A percentile compares a stretch with the other conserved stretches of the same genome.
phyloP scores from a whole-genome alignment of 2,329 filamentous ascomycete species.

The Fusarium guadeloupense region DNA sequence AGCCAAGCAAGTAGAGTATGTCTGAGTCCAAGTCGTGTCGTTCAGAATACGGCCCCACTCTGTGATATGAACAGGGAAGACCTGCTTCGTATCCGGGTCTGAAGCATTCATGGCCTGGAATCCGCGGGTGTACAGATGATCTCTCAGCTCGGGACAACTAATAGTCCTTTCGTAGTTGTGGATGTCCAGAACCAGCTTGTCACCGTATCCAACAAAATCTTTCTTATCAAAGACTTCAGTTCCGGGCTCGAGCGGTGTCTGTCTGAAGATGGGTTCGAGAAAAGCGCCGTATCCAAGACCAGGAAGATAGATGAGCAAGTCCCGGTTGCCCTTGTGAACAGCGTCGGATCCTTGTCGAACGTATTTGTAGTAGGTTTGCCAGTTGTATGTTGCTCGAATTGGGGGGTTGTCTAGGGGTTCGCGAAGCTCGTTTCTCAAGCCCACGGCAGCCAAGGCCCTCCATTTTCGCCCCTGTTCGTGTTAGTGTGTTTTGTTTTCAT shows the following conservation, averaged over 20 bases:
- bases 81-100: conserved; percentile 49
- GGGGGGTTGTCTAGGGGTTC: conserved; percentile 47
- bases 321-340: conserved; percentile 60
- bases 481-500: no score
- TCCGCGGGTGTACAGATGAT: conserved; percentile 58
- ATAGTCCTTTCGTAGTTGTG: conserved; percentile 66
- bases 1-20: conserved; percentile 63
- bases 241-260: conserved; percentile 58
- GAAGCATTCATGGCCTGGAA: conserved; percentile 60
- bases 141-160: conserved; percentile 56
- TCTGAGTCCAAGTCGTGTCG: conserved; percentile 54
- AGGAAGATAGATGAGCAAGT: conserved; percentile 65
- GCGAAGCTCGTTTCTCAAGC: conserved; percentile 63
- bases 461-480: conserved; percentile 54
- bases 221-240: conserved; percentile 53
- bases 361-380: conserved; percentile 64
- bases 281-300: conserved; percentile 66
- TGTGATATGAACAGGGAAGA: conserved; percentile 56
- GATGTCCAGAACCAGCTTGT: conserved; percentile 67
- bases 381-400: conserved; percentile 59
- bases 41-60: conserved; percentile 65
- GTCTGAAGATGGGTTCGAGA: conserved; percentile 59
- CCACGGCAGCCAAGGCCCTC: conserved; percentile 59
- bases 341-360: conserved; percentile 57
- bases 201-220: conserved; percentile 58